phyloP scores from a whole-genome alignment of 225 moss, liverwort and hornwort species.

The Straminergon stramineum region DNA sequence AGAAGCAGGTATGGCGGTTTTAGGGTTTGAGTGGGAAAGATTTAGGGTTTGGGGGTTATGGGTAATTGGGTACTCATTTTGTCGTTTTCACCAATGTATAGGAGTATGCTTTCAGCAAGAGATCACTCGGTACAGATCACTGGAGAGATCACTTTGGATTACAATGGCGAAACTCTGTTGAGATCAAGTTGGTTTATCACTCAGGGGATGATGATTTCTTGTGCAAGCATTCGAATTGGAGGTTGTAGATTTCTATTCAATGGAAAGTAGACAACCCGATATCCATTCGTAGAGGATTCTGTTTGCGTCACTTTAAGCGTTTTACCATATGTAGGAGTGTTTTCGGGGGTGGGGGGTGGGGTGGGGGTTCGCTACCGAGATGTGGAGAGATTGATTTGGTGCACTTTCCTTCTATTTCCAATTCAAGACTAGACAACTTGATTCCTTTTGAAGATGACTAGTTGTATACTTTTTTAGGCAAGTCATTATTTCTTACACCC shows the following conservation, averaged over 20 bases:
- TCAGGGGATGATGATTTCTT: not conserved
- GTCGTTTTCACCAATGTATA: too few species aligned
- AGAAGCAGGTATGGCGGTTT: slow-evolving; percentile 28
- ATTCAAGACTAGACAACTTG: not conserved
- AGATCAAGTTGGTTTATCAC: not conserved
- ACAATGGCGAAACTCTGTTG: not conserved
- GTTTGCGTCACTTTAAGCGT: not conserved
- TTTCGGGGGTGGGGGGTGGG: too few species aligned
- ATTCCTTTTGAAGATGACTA: not conserved
- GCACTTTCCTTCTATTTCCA: not conserved
- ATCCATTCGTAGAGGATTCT: not conserved
- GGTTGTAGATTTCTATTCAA: not conserved
- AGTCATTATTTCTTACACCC: not conserved
- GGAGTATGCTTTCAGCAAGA: not conserved
- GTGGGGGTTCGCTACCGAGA: not conserved
- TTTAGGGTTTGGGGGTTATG: not conserved
- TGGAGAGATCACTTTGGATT: not conserved
- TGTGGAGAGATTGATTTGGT: not conserved
- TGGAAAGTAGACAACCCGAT: not conserved
- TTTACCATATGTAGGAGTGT: not conserved
- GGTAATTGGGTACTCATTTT: not conserved
- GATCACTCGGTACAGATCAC: not conserved
- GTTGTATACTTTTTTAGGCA: not conserved
- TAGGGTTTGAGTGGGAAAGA: not conserved
- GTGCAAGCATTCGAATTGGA: not conserved